phyloP scores from a whole-genome alignment of 805 yeast genomes.

The Lipomyces kockii region DNA sequence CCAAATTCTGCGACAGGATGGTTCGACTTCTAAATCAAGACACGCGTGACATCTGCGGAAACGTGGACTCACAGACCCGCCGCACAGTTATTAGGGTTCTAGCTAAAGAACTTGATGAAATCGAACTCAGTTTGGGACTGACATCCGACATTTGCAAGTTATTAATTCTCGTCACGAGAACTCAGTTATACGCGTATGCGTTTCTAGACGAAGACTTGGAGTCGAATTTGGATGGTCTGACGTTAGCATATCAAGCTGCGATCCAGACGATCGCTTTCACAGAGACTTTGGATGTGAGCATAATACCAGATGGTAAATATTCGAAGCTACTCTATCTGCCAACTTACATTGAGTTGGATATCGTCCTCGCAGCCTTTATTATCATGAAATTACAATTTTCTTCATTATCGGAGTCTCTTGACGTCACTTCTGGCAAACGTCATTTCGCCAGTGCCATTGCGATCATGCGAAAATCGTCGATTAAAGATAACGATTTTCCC shows the following conservation, averaged over 20 bases:
- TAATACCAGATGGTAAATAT: constrained; percentile 61
- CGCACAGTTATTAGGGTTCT: constrained; percentile 74
- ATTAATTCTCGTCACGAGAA: constrained; percentile 70
- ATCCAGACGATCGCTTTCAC: constrained; percentile 43
- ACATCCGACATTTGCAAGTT: constrained; percentile 73
- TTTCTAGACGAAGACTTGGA: constrained; percentile 64
- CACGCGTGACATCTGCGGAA: constrained; percentile 66
- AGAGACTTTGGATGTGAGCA: constrained; percentile 68
- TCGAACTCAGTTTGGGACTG: constrained; percentile 61
- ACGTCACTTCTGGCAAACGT: constrained; percentile 41
- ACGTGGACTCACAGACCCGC: constrained; percentile 70
- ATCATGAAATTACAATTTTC: constrained; percentile 82
- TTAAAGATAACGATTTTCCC: constrained; percentile 89
- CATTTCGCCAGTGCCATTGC: constrained; percentile 66
- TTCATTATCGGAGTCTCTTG: constrained; percentile 62
- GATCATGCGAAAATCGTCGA: constrained; percentile 76
- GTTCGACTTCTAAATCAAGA: constrained; percentile 76
- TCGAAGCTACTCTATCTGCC: constrained; percentile 78
- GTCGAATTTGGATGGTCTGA: constrained; percentile 74
- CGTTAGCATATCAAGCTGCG: constrained; percentile 80
- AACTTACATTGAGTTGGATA: constrained; percentile 70
- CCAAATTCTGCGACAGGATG: constrained; percentile 84
- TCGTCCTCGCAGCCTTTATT: constrained; percentile 91
- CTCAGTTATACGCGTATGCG: constrained; percentile 82
- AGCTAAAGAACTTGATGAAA: constrained; percentile 71